Conservation (phyloP, 352 stramenopile species). For the Pythium brachiatum region DNA sequence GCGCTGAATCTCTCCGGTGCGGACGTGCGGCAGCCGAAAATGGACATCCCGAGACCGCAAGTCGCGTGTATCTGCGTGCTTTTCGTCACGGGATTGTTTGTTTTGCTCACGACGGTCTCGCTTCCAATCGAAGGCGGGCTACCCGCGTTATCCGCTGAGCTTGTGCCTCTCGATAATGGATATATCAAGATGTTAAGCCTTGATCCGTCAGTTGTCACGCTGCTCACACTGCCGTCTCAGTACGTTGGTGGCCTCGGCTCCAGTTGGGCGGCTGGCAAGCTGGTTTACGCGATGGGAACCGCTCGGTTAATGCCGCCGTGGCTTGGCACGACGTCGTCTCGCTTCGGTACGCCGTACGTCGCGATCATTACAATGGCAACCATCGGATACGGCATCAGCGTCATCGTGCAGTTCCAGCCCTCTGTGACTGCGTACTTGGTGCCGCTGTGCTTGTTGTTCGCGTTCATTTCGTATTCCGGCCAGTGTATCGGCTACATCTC, state of each 20-base stretch:
- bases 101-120: background rate
- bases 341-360: conserved; percentile 11
- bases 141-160: background rate
- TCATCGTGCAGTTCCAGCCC: conserved; percentile 7
- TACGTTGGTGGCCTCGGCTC: conserved; percentile 3
- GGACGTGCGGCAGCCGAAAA: too few species aligned
- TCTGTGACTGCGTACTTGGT: conserved; percentile 10
- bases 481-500: conserved; percentile 27
- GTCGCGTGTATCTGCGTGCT: background rate
- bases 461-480: conserved; percentile 20
- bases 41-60: too few species aligned
- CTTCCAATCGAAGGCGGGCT: background rate
- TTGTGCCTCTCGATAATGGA: background rate
- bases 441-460: conserved; percentile 22
- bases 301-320: conserved; percentile 8
- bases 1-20: too few species aligned
- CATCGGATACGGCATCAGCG: conserved; percentile 12
- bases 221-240: conserved; percentile 12
- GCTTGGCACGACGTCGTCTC: conserved; percentile 7
- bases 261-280: conserved; percentile 1
- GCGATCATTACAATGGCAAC: background rate
- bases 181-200: conserved; percentile 7
- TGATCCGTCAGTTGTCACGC: background rate
- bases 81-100: background rate
- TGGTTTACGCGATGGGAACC: conserved; percentile 2